Evolutionary conservation across 1,284 basidiomycete species (phyloP), one percentile per base, ranked within the genome.

Genomic region (Earliella scabrosa): DNA sequence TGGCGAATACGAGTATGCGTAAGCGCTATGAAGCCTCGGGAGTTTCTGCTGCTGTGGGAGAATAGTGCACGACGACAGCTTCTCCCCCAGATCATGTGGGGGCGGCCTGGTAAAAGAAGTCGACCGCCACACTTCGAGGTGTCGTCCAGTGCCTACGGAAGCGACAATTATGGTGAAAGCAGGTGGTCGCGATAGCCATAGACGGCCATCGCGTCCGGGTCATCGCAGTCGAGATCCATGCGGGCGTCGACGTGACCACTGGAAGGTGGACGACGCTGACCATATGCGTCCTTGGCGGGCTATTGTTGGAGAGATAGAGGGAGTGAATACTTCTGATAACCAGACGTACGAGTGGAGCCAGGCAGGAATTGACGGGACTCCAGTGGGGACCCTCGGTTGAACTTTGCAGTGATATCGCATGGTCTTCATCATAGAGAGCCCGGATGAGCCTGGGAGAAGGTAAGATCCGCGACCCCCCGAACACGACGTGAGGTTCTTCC

Each of bases 41-140:
- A 26, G 23, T 27, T 47, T 38, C 52, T 53, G 40, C 45, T 45
- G n/a, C 23, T 40, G 52, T 53, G 52, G 38, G 39, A 53, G 24
- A 1, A 18, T 41, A n/a, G n/a, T 24, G 52, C 45, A 34, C 21
- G 45, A 9, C 7, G 9, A 21, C 20, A 3, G 29, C 52, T 53
- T 47, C 52, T 40, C 21, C 8, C 21, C 10, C 7, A 16, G 44
- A 47, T 47, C 52, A 53, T 46, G 52, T 47, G 52, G 35, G 44
- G 20, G n/a, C 8, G 8, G 18, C 32, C 41, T 32, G 50, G 21
- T 23, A 45, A 52, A 45, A 26, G 41, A 45, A 45, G 23, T 18
- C 31, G 10, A 20, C 29, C 26, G n/a, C 23, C 24, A 13, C n/a
- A 45, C 41, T 39, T 20, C 32, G 9, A 34, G 29, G 13, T 21